Evolutionary conservation across 768 basidiomycete genomes (phyloP), one percentile per base, ranked within the genome.

Genomic region (Pisolithus orientalis): DNA sequence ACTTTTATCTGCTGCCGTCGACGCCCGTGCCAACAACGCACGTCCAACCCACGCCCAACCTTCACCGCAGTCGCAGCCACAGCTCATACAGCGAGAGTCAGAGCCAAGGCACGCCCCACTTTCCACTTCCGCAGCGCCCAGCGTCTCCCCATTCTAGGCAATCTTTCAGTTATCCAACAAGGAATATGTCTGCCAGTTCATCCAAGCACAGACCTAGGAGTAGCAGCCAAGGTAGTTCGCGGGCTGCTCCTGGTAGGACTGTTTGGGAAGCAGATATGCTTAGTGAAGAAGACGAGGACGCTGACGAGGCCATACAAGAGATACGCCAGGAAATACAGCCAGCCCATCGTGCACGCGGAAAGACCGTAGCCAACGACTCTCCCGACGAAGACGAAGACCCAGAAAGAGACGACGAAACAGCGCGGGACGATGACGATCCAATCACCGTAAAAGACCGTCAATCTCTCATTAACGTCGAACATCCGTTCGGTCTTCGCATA

Each of bases 401-500:
- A 17, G 70, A 72, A 53, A 60, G 62, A 56, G 68, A 68, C n/a
- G 62, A 27, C 7, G 69, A 62, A 24, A 46, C 9, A 25, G 5
- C 10, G 5, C 57, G 65, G 21, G 67, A 69, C 38, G 87, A 85
- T n/a, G 84, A 85, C 29, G 93, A 94, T 61, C 90, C 84, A 4
- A 87, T 95, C 56, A 98, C 95, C 0, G 72, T 99, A 59, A 91
- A 87, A 70, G 94, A 97, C 59, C 82, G 96, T 29, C 96, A 99
- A 68, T 96, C 94, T 40, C 87, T 96, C 61, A 96, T 98, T 66
- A 99, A 99, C 71, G 94, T 96, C 64, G 91, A 95, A 65, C 96
- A 99, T 68, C 96, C 96, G 13, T 99, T 99, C 68, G 96, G 96
- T 75, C 77, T 99, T 53, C 95, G 92, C 38, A 97, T 99, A 65